Base-by-base conservation (phyloP, 495 filamentous ascomycete genomes). In the Astrocystis sublimbata region DNA sequence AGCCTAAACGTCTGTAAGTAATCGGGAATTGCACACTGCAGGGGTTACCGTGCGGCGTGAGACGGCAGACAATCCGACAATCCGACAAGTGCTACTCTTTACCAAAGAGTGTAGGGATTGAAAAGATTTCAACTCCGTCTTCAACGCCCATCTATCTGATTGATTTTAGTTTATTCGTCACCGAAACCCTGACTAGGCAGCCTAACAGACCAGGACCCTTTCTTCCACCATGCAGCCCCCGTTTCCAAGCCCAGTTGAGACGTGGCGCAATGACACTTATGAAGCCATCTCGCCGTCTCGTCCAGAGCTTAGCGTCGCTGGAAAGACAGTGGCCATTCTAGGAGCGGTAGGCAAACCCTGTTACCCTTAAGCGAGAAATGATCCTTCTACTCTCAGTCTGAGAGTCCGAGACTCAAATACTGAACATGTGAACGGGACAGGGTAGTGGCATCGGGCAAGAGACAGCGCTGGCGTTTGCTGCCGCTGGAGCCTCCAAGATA, bases 261-360 rank as follows among this genome's bases (percentile, higher is more conserved):
- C 47, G 10, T 67, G 65, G 58, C 82, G 79, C 64, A 71, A 66
- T 24, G 61, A 71, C 2, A 49, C 76, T 9, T 85, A 85, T 62
- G 47, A 74, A 9, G 66, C 71, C 41, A 81, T 85, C 57, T 70
- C 67, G 10, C 78, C 79, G 1, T 41, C 67, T 3, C 69, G 71
- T 1, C 70, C 76, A 0, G 73, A 80, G 57, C 67, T 83, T n/a
- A 74, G 69, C 28, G 63, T 70, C n/a, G 60, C 62, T 3, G 75
- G 75, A 9, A 82, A 80, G 60, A 73, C 58, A n/a, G 69, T 83
- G 12, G 64, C 83, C 47, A 71, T 85, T 19, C 79, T 80, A 6
- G 82, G 82, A n/a, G 81, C 57, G 19, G 73, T 71, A 12, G 68
- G 74, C 23, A 35, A 47, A 26, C 40, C 60, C 28, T 71, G 75